A percentile compares a stretch with the other conserved stretches of the same genome.
These are phyloP conservation scores for Mortierella claussenii DNA, from an alignment of 192 early-diverging fungal species.

Conservation along the genomic window DNA sequence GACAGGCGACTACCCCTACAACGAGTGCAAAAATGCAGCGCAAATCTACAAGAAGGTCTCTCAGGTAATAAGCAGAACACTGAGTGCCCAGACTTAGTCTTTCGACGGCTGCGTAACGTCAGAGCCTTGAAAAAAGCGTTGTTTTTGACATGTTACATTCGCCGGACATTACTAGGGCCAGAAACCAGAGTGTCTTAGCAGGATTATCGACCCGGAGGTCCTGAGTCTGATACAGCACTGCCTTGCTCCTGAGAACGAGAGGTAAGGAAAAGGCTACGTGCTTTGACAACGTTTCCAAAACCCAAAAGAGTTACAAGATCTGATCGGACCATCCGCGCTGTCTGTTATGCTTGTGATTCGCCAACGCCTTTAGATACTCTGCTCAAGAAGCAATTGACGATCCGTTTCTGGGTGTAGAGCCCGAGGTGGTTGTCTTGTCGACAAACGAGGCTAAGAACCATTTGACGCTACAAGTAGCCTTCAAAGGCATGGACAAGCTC, in stretches of 20 bases:
- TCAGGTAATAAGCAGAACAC: constrained; percentile 58
- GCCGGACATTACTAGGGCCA: constrained; percentile 57
- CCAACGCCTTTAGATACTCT: constrained; percentile 57
- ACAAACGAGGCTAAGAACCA: constrained; percentile 71
- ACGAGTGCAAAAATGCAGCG: constrained; percentile 83
- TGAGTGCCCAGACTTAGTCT: no score
- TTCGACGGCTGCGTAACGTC: no score
- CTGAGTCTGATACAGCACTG: constrained; percentile 73
- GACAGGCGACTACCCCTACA: constrained; percentile 85
- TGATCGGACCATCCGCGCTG: no score
- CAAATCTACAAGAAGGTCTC: constrained; percentile 84
- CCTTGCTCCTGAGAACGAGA: constrained; percentile 70
- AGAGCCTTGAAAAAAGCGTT: no score
- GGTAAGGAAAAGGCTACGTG: constrained; percentile 38
- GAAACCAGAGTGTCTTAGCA: constrained; percentile 76
- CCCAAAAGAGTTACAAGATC: no score
- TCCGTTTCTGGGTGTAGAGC: constrained; percentile 79
- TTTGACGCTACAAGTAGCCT: constrained; percentile 77
- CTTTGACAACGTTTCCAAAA: no score
- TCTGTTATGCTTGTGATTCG: no score
- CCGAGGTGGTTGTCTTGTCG: constrained; percentile 75
- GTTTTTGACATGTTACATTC: background rate
- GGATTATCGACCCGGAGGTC: constrained; percentile 73
- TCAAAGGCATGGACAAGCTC: constrained; percentile 80
- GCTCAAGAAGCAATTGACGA: constrained; percentile 79